phyloP scores from a whole-genome alignment of 2,329 filamentous ascomycete species.

The Arthroderma uncinatum region DNA sequence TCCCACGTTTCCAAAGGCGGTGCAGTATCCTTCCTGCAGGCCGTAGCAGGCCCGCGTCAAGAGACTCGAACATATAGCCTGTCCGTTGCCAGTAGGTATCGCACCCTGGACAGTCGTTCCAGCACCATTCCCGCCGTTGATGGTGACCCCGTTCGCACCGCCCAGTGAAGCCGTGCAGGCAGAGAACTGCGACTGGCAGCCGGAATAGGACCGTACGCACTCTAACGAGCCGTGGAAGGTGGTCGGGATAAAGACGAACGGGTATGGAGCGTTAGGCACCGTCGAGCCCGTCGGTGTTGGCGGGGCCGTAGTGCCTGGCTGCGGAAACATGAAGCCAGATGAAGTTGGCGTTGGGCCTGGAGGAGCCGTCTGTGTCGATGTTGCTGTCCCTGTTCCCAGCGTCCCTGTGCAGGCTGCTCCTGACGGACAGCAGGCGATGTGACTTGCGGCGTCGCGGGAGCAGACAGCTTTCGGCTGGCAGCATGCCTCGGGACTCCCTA shows the following conservation, averaged over 20 bases:
- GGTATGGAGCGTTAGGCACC: constrained; percentile 41
- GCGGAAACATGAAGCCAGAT: constrained; percentile 28
- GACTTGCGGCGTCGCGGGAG: constrained; percentile 44
- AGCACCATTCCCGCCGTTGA: constrained; percentile 37
- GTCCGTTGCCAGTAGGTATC: constrained; percentile 32
- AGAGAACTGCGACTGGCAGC: constrained; percentile 40
- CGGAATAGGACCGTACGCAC: constrained; percentile 45
- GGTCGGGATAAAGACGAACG: constrained; percentile 44
- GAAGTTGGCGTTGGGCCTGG: constrained; percentile 18
- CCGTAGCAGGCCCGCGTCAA: constrained; percentile 40
- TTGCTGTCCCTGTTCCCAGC: constrained; percentile 25
- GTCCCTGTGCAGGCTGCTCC: constrained; percentile 49
- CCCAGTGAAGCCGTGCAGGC: constrained; percentile 37
- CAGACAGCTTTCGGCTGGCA: constrained; percentile 45
- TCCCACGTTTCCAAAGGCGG: constrained; percentile 25
- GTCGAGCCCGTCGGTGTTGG: constrained; percentile 29
- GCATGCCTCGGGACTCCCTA: constrained; percentile 45
- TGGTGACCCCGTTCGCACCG: constrained; percentile 42
- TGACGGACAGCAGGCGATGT: constrained; percentile 52
- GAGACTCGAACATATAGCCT: constrained; percentile 37
- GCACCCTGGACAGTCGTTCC: constrained; percentile 40
- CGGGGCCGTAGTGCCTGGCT: constrained; percentile 24
- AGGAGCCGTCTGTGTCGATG: constrained; percentile 15
- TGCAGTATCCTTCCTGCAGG: constrained; percentile 38
- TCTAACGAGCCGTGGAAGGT: constrained; percentile 41